Evolutionary conservation across 306 rosid genomes (phyloP).

Genomic region (Styphnolobium japonicum): DNA sequence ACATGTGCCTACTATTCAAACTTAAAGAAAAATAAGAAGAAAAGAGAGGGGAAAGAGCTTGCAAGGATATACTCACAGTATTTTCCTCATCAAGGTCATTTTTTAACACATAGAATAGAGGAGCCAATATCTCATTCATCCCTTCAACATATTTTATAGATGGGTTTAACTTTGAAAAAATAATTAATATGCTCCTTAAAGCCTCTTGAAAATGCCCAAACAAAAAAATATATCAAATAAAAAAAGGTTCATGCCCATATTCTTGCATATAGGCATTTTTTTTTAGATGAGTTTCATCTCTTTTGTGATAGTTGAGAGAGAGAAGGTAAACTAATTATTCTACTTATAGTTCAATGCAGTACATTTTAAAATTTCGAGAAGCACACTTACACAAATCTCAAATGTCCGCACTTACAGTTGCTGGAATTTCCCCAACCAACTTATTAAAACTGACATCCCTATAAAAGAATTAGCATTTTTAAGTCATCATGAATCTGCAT

Average conservation of each 20-base stretch:
- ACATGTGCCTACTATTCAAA: not conserved
- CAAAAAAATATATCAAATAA: not conserved
- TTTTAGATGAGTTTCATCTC: not conserved
- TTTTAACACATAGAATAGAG: conserved; percentile 63
- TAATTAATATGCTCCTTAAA: conserved; percentile 52
- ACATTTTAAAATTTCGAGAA: not conserved
- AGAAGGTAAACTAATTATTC: not conserved
- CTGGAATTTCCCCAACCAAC: conserved; percentile 74
- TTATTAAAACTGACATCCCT: conserved; percentile 92
- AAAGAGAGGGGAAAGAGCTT: not conserved
- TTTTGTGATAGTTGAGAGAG: conserved; percentile 11
- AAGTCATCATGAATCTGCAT: not conserved
- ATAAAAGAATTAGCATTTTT: conserved; percentile 1
- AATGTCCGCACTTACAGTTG: conserved; percentile 20
- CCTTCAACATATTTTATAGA: conserved; percentile 80
- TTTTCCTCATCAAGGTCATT: conserved; percentile 65
- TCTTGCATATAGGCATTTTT: not conserved
- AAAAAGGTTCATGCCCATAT: not conserved
- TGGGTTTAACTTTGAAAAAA: conserved; percentile 72
- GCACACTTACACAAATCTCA: conserved; percentile 64
- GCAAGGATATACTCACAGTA: conserved; percentile 40
- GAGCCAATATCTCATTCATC: conserved; percentile 80
- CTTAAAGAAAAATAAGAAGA: not conserved
- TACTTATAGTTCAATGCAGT: not conserved
- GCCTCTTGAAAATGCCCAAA: conserved; percentile 52